Base-by-base conservation (phyloP, 2,329 filamentous ascomycete genomes). In the Ophiocordyceps camponoti-floridani region DNA sequence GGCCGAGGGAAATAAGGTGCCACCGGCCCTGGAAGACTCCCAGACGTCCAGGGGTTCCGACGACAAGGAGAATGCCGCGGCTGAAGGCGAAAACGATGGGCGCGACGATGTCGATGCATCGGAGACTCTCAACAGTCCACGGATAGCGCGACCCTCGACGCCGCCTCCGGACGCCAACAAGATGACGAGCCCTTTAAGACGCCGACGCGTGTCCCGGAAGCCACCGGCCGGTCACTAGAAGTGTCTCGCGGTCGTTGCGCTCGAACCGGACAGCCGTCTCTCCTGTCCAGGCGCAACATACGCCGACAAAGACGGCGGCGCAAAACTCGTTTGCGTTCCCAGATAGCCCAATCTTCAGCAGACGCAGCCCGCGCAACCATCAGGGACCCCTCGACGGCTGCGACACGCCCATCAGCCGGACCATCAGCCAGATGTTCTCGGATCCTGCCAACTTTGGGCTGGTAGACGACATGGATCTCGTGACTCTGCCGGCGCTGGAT, bases 121-220 rank as follows among this genome's bases (percentile, higher is more conserved):
- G 6, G 72, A 76, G 38, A 68, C 72, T 43, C 68, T 91, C 4
- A 88, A 91, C 53, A 80, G 65, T 54, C 72, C 61, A 49, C 64
- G 63, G 45, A 45, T 51, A 27, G 49, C 55, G 51, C 58, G 69
- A 52, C 67, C 62, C 44, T 78, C 64, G 44, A 78, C 68, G 4
- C 74, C 69, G 48, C 68, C 68, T 47, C 73, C 71, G 4, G 71
- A 68, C 56, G 45, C 49, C 2, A 44, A 48, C 12, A 43, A 50
- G 1, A 62, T 66, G 46, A 59, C 64, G 33, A 66, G 65, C 62
- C 62, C 2, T 75, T 78, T 57, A 79, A 78, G 57, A 81, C 78
- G 3, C 76, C 77, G 1, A 75, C 75, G 1, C 72, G 70, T n/a
- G 67, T 66, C n/a, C 75, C 72, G 77, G 73, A 2, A 77, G 60